Evolutionary conservation across 495 filamentous ascomycete species (phyloP).

Genomic region (Penicillium samsonianum): DNA sequence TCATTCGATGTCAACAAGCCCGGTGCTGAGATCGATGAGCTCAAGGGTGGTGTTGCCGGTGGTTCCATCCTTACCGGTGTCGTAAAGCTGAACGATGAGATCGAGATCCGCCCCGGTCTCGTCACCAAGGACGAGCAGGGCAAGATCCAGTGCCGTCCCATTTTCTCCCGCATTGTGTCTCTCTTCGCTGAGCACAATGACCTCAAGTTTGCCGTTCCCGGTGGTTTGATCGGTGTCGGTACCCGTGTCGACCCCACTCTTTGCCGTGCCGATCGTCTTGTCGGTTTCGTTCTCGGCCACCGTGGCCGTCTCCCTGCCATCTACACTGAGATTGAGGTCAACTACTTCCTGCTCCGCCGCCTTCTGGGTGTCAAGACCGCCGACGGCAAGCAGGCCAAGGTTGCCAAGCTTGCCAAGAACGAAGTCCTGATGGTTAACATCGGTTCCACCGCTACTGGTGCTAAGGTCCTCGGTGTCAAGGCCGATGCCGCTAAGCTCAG

Average conservation of each 20-base stretch:
- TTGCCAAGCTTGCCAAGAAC: slow-evolving; percentile 94
- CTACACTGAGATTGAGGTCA: slow-evolving; percentile 96
- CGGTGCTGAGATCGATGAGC: slow-evolving; percentile 97
- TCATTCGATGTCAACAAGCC: slow-evolving; percentile 99
- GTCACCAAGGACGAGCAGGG: slow-evolving; percentile 92
- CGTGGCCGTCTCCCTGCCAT: slow-evolving; percentile 89
- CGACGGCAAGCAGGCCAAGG: slow-evolving; percentile 98
- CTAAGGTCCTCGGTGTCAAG: slow-evolving; percentile 93
- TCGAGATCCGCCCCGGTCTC: slow-evolving; percentile 96
- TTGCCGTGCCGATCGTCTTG: slow-evolving; percentile 96
- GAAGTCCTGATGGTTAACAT: slow-evolving; percentile 99
- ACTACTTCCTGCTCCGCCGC: slow-evolving; percentile 94
- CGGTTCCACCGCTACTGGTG: slow-evolving; percentile 91
- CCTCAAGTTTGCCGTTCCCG: slow-evolving; percentile 94
- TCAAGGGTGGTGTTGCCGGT: slow-evolving; percentile 98
- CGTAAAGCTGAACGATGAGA: slow-evolving; percentile 93
- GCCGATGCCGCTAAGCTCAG: slow-evolving; percentile 92
- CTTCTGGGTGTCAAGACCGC: slow-evolving; percentile 96
- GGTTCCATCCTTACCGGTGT: slow-evolving; percentile 95
- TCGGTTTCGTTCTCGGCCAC: slow-evolving; percentile 95
- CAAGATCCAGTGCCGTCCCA: slow-evolving; percentile 91
- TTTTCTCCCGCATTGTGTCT: slow-evolving; percentile 91
- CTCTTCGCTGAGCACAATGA: slow-evolving; percentile 98
- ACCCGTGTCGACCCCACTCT: slow-evolving; percentile 96
- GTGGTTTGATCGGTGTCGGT: slow-evolving; percentile 95